A percentile compares a stretch with the other conserved stretches of the same genome.
These are phyloP conservation scores for Lolium multiflorum DNA, from an alignment of 176 grass and related monocot species.

Conservation along the genomic window DNA sequence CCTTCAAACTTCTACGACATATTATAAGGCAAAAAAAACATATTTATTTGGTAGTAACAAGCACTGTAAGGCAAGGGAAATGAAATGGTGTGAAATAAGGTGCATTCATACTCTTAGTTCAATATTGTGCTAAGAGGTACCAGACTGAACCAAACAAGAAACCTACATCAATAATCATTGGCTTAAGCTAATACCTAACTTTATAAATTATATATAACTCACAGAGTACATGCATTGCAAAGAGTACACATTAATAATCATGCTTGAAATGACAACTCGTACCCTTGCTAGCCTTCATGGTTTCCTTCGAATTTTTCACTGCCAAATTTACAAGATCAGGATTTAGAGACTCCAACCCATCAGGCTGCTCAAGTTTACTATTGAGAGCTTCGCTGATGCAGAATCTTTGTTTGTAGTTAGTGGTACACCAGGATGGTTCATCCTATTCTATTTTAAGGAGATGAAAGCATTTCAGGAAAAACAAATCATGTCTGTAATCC, in stretches of 20 bases:
- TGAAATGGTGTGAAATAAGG: background rate
- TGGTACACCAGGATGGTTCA: too few species aligned
- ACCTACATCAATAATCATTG: background rate
- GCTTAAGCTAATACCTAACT: background rate
- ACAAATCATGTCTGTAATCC: too few species aligned
- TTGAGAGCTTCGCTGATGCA: slow-evolving; percentile 91
- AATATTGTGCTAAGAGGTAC: background rate
- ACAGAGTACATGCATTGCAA: too few species aligned
- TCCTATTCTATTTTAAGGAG: too few species aligned
- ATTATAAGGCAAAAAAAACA: background rate
- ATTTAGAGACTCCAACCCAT: slow-evolving; percentile 80
- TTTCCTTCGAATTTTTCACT: slow-evolving; percentile 84
- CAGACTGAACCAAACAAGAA: slow-evolving; percentile 16
- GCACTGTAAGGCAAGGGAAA: slow-evolving; percentile 19
- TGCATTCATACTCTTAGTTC: slow-evolving; percentile 14
- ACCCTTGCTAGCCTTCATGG: slow-evolving; percentile 73
- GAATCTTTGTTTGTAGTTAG: slow-evolving; percentile 2
- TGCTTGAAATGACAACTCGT: background rate
- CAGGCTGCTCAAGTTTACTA: slow-evolving; percentile 93
- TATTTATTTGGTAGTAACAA: background rate
- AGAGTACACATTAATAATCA: slow-evolving; percentile 13
- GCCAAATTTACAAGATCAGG: slow-evolving; percentile 84
- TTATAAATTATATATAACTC: slow-evolving; percentile 4
- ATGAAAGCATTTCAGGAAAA: too few species aligned
- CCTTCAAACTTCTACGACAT: background rate